Evolutionary conservation across 257 asterid genomes (phyloP), one percentile per base, ranked within the genome.

Genomic region (Mitragyna speciosa): DNA sequence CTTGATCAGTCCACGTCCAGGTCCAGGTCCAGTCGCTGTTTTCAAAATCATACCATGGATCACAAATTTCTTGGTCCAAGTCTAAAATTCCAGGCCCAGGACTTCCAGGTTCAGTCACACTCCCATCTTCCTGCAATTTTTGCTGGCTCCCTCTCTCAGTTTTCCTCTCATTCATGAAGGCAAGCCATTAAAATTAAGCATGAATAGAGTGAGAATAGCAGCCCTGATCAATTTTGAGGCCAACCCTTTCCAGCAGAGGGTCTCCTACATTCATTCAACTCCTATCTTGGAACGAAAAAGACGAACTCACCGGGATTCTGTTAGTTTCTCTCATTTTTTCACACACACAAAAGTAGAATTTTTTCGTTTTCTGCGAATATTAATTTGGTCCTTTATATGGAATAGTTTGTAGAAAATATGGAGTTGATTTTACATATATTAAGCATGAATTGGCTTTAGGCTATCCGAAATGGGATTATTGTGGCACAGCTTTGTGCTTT

Each of bases 261-360:
- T 88, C 12, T 86, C 83, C 61, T 84, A 84, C 71, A 92, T 95
- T 73, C 98, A 95, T 83, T 85, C 89, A 77, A 84, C 92, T 22
- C 92, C 96, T 14, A 77, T 89, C 78, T 84, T 90, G 72, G 98
- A 95, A 84, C 95, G 98, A 78, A 88, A 79, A 76, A 88, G 90
- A 73, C 87, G 94, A 82, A 78, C 85, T 65, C 83, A 87, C 58
- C 91, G 94, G 96, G 90, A 92, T 84, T 68, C 87, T 45, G 98
- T 95, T 43, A 85, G 93, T 76, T 7, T 51, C 82, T 75, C 20
- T 73, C 61, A 51, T 45, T 63, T 66, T 19, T 22, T 31, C 17
- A 24, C 39, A 11, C 26, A 48, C 26, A 28, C 10, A 15, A 51
- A 24, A 36, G 51, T 52, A 20, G 73, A 24, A 39, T 67, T 5